Evolutionary conservation across 257 asterid species (phyloP).

Genomic region (Rauvolfia tetraphylla): DNA sequence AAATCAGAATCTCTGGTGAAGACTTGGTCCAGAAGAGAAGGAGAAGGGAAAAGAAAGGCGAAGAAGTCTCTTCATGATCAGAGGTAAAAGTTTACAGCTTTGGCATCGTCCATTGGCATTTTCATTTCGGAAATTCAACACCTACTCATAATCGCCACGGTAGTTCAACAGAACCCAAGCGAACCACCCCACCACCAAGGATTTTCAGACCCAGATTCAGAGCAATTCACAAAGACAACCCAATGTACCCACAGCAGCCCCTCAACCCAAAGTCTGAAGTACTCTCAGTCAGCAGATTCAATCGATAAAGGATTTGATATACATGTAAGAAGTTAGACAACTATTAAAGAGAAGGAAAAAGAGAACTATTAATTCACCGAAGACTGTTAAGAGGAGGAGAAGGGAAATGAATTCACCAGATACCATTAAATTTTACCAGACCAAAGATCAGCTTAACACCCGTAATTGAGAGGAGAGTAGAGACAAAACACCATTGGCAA

Average conservation of each 20-base stretch:
- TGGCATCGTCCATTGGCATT: constrained; percentile 10
- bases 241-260: background rate
- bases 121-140: constrained; percentile 9
- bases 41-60: background rate
- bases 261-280: background rate
- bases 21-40: constrained; percentile 10
- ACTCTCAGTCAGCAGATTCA: background rate
- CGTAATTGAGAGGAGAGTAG: background rate
- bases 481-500: background rate
- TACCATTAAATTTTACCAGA: background rate
- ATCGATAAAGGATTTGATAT: background rate
- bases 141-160: constrained; percentile 14
- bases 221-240: constrained; percentile 6
- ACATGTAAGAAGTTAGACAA: background rate
- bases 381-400: background rate
- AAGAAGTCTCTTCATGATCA: constrained; percentile 17
- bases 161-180: constrained; percentile 14
- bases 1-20: background rate
- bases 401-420: background rate
- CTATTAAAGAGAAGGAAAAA: background rate
- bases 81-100: constrained; percentile 10
- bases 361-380: no score
- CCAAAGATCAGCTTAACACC: background rate
- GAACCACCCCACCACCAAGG: constrained; percentile 22
- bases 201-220: constrained; percentile 21